Percentiles rank a stretch among this genome's conserved stretches.
phyloP scores from a whole-genome alignment of 305 asterid genomes.

The Fraxinus paxiana region DNA sequence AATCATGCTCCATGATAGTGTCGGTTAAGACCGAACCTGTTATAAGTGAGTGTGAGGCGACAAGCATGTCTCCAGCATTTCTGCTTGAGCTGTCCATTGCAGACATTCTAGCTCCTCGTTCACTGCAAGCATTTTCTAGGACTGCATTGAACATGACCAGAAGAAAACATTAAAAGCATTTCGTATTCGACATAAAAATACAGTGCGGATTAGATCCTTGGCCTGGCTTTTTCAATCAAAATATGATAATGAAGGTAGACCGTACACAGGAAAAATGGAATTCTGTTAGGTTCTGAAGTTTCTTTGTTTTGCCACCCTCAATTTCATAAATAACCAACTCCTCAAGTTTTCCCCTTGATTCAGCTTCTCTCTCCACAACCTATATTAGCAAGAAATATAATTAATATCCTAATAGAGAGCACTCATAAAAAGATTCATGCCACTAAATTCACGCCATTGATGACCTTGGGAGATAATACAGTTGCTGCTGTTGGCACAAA shows the following conservation, averaged over 20 bases:
- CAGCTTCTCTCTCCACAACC: slow-evolving; percentile 87
- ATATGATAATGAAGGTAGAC: not conserved
- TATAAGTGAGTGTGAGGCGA: slow-evolving; percentile 86
- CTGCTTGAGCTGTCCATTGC: slow-evolving; percentile 99
- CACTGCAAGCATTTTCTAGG: slow-evolving; percentile 94
- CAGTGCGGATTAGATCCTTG: not conserved
- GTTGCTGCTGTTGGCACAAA: slow-evolving; percentile 56
- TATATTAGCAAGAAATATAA: slow-evolving; percentile 12
- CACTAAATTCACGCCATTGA: not conserved
- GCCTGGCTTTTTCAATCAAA: not conserved
- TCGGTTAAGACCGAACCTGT: slow-evolving; percentile 55
- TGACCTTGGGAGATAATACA: slow-evolving; percentile 87
- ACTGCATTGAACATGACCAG: slow-evolving; percentile 90
- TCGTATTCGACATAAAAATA: not conserved
- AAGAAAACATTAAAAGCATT: not conserved
- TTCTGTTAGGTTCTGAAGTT: slow-evolving; percentile 84
- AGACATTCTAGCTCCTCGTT: slow-evolving; percentile 98
- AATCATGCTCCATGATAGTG: not conserved
- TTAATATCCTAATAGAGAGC: slow-evolving; percentile 11
- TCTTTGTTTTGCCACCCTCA: slow-evolving; percentile 94
- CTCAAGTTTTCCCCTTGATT: slow-evolving; percentile 82
- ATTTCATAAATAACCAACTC: slow-evolving; percentile 76
- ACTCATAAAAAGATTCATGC: not conserved
- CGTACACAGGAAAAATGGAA: slow-evolving; percentile 85
- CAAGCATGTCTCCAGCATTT: slow-evolving; percentile 97